A percentile compares a stretch with the other conserved stretches of the same genome.
Evolutionary conservation across 2,329 filamentous ascomycete genomes (phyloP).

Genomic region (Epichloe brachyelytri): DNA sequence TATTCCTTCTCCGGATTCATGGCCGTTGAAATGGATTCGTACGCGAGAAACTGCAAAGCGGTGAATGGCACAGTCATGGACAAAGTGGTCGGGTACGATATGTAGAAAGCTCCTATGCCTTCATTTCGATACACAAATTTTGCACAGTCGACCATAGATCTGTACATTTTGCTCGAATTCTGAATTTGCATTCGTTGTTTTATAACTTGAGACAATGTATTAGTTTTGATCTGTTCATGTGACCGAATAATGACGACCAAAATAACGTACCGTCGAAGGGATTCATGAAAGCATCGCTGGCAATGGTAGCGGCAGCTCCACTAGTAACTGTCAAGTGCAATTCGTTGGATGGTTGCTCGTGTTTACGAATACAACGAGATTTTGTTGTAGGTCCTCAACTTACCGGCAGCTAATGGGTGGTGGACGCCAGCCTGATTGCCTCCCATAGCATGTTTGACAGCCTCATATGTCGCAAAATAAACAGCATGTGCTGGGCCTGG

Average conservation of each 20-base stretch:
- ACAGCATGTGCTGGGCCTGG: slow-evolving; percentile 90
- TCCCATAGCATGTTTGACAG: slow-evolving; percentile 90
- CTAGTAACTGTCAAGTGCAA: slow-evolving; percentile 53
- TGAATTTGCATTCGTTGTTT: slow-evolving; percentile 99
- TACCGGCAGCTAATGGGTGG: slow-evolving; percentile 86
- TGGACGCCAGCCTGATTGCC: slow-evolving; percentile 80
- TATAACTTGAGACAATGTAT: slow-evolving; percentile 52
- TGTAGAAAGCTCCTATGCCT: slow-evolving; percentile 85
- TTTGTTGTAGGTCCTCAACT: slow-evolving; percentile 15
- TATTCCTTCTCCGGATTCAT: slow-evolving; percentile 83
- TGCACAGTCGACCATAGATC: slow-evolving; percentile 76
- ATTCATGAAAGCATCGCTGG: slow-evolving; percentile 97
- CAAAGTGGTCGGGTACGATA: slow-evolving; percentile 94
- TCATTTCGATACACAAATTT: slow-evolving; percentile 77
- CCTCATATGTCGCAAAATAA: slow-evolving; percentile 96
- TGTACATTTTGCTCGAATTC: slow-evolving; percentile 77
- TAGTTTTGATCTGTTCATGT: not conserved
- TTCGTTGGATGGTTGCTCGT: not conserved
- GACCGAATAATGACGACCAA: not conserved
- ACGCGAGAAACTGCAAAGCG: slow-evolving; percentile 90
- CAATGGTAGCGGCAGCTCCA: slow-evolving; percentile 89
- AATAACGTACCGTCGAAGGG: slow-evolving; percentile 78
- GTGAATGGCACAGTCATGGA: slow-evolving; percentile 99
- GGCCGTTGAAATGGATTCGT: slow-evolving; percentile 87
- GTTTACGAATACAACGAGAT: not conserved